Evolutionary conservation across 805 yeast genomes (phyloP).

Genomic region (Barnettozyma vustinii): DNA sequence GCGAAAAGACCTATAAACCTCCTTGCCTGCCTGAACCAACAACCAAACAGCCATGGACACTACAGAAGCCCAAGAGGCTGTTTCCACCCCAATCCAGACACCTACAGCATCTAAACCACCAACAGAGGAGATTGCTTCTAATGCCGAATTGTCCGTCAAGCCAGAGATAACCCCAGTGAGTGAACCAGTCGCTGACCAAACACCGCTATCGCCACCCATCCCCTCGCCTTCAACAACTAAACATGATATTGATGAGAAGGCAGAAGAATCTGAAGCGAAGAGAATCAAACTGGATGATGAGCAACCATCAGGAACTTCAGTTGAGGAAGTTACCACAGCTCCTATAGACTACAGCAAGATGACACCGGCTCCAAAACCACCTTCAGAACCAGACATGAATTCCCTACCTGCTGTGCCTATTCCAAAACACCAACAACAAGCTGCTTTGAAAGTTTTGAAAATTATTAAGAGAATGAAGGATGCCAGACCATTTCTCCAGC

Average conservation of each 20-base stretch:
- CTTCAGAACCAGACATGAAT: constrained; percentile 66
- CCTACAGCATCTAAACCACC: constrained; percentile 5
- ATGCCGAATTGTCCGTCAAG: neutral
- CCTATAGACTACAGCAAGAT: constrained; percentile 11
- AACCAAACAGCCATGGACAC: constrained; percentile 1
- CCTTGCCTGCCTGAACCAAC: neutral
- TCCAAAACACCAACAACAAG: constrained; percentile 80
- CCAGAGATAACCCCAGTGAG: neutral
- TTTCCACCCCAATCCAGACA: constrained; percentile 12
- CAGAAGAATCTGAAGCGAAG: constrained; percentile 2
- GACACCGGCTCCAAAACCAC: constrained; percentile 72
- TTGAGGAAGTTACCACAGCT: neutral
- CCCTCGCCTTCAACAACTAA: constrained; percentile 31
- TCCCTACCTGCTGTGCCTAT: constrained; percentile 62
- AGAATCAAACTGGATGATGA: constrained; percentile 3
- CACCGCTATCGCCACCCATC: constrained; percentile 39
- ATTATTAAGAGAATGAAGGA: constrained; percentile 88
- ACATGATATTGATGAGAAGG: constrained; percentile 8
- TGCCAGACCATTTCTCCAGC: constrained; percentile 82
- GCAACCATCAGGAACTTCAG: neutral
- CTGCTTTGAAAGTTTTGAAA: constrained; percentile 70
- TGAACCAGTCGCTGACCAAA: constrained; percentile 20
- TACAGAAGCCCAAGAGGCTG: constrained; percentile 9
- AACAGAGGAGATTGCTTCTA: neutral
- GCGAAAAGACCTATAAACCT: neutral